phyloP scores from a whole-genome alignment of 345 rosid species.

The Sonneratia alba region DNA sequence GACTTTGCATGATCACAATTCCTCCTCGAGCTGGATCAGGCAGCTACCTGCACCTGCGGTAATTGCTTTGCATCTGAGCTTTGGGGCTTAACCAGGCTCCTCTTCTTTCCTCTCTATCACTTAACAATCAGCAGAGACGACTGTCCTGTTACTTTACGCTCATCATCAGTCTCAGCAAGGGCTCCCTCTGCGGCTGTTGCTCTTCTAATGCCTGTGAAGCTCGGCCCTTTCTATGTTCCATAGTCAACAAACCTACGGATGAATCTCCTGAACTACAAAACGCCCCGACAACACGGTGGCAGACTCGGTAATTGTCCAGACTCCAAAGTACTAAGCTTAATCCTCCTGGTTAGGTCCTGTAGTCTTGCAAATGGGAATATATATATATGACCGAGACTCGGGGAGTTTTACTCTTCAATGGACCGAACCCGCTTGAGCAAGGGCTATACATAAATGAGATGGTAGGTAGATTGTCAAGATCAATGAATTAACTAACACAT shows the following conservation, averaged over 20 bases:
- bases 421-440: too few relatives aligned
- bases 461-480: not conserved
- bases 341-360: too few relatives aligned
- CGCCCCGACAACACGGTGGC: too few relatives aligned
- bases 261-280: too few relatives aligned
- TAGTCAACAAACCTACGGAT: not conserved
- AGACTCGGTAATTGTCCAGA: too few relatives aligned
- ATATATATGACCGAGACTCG: too few relatives aligned
- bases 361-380: too few relatives aligned
- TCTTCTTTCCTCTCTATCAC: not conserved
- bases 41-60: not conserved
- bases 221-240: not conserved
- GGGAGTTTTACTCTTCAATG: not conserved
- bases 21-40: too few relatives aligned
- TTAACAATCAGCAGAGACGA: not conserved
- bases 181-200: not conserved
- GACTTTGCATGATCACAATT: too few relatives aligned
- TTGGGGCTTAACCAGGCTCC: not conserved
- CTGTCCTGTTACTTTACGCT: not conserved
- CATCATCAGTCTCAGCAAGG: not conserved
- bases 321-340: too few relatives aligned
- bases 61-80: not conserved
- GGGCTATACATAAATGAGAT: not conserved
- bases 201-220: not conserved
- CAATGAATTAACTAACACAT: not conserved